Percentiles rank a stretch among this genome's conserved stretches.
phyloP scores from a whole-genome alignment of 2,329 filamentous ascomycete genomes.

The Fusarium azukiicola region DNA sequence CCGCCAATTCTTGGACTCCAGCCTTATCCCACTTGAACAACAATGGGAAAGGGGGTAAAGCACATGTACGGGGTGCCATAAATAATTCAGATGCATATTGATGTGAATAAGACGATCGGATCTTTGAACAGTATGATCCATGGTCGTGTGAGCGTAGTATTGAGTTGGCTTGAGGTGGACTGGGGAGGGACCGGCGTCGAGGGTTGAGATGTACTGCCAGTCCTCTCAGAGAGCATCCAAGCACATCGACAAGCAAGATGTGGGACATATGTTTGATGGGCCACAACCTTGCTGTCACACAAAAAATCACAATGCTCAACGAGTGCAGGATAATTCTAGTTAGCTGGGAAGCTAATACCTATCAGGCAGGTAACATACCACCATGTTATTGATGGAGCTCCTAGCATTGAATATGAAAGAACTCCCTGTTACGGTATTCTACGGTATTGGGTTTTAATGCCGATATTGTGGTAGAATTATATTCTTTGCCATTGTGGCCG shows the following conservation, averaged over 20 bases:
- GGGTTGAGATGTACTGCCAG: conserved; percentile 55
- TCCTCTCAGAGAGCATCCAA: conserved; percentile 48
- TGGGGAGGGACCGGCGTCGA: conserved; percentile 66
- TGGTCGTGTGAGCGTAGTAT: conserved; percentile 70
- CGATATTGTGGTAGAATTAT: no score
- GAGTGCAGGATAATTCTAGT: no score
- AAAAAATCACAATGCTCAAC: no score
- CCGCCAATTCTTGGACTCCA: conserved; percentile 39
- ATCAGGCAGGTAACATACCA: no score
- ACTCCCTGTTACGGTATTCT: no score
- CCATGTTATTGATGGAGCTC: no score
- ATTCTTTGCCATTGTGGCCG: no score
- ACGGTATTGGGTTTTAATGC: no score
- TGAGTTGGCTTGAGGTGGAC: conserved; percentile 69
- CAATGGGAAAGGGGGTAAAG: conserved; percentile 37
- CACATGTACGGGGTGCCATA: conserved; percentile 44
- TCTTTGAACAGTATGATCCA: conserved; percentile 86
- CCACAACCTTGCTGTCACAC: no score
- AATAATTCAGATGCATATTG: conserved; percentile 82
- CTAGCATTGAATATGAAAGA: no score
- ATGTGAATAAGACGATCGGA: conserved; percentile 83
- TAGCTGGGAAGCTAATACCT: no score
- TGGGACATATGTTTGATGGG: conserved; percentile 57
- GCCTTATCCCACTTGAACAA: conserved; percentile 33
- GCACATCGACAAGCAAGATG: conserved; percentile 46